Evolutionary conservation across 495 filamentous ascomycete genomes (phyloP).

Genomic region (Aspergillus conjunctus): DNA sequence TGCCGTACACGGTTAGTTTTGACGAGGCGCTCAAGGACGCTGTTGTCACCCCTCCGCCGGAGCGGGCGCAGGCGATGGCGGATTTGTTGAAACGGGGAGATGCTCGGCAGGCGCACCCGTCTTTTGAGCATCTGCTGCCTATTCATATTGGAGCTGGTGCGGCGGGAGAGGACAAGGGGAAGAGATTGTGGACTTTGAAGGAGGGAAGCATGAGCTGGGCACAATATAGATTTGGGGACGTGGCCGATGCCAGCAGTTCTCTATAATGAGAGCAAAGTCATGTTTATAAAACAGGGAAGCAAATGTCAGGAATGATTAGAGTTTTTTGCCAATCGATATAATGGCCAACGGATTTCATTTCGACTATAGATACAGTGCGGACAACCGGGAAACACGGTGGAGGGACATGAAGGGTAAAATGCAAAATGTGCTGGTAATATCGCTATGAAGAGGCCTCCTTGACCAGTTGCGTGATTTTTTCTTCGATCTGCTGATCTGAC

Average conservation of each 20-base stretch:
- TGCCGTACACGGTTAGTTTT: constrained; percentile 74
- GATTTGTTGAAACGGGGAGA: constrained; percentile 62
- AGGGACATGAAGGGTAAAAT: constrained; percentile 29
- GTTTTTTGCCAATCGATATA: constrained; percentile 2
- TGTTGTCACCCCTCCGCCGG: constrained; percentile 51
- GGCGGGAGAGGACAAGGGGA: constrained; percentile 62
- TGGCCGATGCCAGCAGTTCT: constrained; percentile 40
- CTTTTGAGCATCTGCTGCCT: constrained; percentile 79
- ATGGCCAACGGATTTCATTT: constrained; percentile 31
- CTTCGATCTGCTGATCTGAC: constrained; percentile 90
- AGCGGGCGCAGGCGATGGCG: constrained; percentile 62
- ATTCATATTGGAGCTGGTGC: constrained; percentile 75
- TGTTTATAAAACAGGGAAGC: not conserved
- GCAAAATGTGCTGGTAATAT: constrained; percentile 19
- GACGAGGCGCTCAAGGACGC: constrained; percentile 78
- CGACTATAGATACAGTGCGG: constrained; percentile 50
- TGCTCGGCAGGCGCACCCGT: constrained; percentile 76
- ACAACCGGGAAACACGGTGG: constrained; percentile 32
- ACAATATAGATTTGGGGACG: constrained; percentile 72
- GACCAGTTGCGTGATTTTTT: constrained; percentile 78
- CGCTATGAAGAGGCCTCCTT: constrained; percentile 54
- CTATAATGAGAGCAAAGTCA: constrained; percentile 15
- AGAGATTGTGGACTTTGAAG: constrained; percentile 63
- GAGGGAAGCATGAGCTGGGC: constrained; percentile 75
- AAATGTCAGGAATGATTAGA: constrained; percentile 4